Evolutionary conservation across 148 eudicot genomes (phyloP), one percentile per base, ranked within the genome.

Genomic region (Silene latifolia): DNA sequence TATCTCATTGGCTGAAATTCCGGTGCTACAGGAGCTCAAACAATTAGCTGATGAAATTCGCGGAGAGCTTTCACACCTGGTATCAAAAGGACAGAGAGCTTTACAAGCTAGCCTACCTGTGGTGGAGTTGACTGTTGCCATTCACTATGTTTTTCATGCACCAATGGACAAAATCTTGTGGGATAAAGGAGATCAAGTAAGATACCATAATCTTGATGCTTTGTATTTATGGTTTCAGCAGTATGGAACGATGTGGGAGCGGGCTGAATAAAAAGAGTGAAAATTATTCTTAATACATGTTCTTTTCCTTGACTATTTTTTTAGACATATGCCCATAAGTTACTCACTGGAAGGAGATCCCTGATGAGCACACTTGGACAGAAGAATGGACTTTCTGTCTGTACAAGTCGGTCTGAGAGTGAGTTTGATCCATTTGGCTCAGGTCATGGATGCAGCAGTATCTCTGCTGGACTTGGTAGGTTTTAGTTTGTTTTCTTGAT

Each of bases 361-460:
- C 80, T 85, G 63, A 77, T 87, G 77, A 73, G 86, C 53, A 83
- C 87, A 47, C 72, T 82, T 68, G 81, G 85, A 72, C 80, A 86
- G 82, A 80, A 73, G 76, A 86, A 83, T 83, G 88, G 89, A 71
- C 77, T 85, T 73, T 82, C 88, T 12, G 90, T 83, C 25, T 80
- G 74, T 78, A 83, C 92, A 21, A 73, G 76, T 71, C 87, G 80
- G 63, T 67, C 42, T 59, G 91, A 88, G 81, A 91, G 91, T 74
- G 91, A 84, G 73, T 93, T 82, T 65, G 97, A 93, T 32, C 89
- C 97, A 23, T 89, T 89, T 82, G 97, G 89, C 65, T 84, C 92
- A 64, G 98, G 89, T 61, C 98, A 91, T 82, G 98, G 98, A 75
- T 93, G 98, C 85, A 93, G 86, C 88, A 91, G 98, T 80, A 88